phyloP scores from a whole-genome alignment of 495 filamentous ascomycete species.

The Baudoinia panamericana region DNA sequence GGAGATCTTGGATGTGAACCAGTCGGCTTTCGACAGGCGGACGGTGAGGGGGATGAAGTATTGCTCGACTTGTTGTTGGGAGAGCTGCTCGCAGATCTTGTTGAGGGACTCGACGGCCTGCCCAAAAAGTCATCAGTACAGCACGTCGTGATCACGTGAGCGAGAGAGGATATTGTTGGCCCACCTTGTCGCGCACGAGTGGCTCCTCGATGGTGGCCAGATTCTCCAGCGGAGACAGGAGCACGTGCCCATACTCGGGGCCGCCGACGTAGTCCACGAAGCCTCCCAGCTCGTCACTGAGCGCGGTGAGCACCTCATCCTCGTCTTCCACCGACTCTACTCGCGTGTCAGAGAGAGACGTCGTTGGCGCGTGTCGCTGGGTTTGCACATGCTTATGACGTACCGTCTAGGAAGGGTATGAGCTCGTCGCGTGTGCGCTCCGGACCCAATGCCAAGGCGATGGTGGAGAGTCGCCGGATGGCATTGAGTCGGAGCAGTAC shows the following conservation, averaged over 20 bases:
- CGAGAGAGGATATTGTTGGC: constrained; percentile 10
- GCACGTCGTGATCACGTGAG: not conserved
- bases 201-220: constrained; percentile 97
- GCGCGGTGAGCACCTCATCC: constrained; percentile 90
- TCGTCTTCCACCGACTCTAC: constrained; percentile 97
- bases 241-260: constrained; percentile 83
- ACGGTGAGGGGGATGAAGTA: constrained; percentile 89
- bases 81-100: constrained; percentile 91
- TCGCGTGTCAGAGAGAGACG: constrained; percentile 2
- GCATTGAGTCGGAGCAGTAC: constrained; percentile 94
- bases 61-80: constrained; percentile 84
- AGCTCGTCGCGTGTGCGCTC: constrained; percentile 95
- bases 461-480: constrained; percentile 93
- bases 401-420: constrained; percentile 96
- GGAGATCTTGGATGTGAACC: constrained; percentile 99
- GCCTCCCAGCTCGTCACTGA: constrained; percentile 88
- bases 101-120: constrained; percentile 97
- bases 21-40: constrained; percentile 95
- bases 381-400: constrained; percentile 23
- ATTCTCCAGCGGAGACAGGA: constrained; percentile 93
- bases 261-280: constrained; percentile 98
- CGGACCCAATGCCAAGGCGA: constrained; percentile 86
- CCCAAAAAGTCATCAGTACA: constrained; percentile 17
- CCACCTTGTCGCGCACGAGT: constrained; percentile 89
- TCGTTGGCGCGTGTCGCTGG: too few species aligned